phyloP scores from a whole-genome alignment of 441 rosid species.

The Bruguiera hainesii region DNA sequence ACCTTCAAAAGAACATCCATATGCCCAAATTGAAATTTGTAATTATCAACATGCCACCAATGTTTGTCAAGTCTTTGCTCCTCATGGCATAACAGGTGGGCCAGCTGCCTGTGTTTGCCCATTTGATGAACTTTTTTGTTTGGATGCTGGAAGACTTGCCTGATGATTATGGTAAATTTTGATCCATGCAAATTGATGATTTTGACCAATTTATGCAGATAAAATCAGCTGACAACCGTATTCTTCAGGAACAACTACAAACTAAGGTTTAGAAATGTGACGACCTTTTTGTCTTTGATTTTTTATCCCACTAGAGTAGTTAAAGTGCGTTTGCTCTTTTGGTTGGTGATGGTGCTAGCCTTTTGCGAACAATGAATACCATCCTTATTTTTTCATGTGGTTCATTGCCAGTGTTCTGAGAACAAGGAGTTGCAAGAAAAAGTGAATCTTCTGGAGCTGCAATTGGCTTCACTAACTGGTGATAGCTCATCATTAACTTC shows the following conservation, averaged over 20 bases:
- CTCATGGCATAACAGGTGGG: neutral
- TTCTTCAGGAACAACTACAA: conserved; percentile 93
- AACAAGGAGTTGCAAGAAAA: conserved; percentile 76
- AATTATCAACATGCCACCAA: neutral
- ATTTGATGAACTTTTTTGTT: too few species aligned
- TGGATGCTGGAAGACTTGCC: too few species aligned
- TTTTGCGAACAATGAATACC: conserved; percentile 7
- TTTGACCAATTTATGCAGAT: conserved; percentile 50
- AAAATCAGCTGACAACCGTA: conserved; percentile 90
- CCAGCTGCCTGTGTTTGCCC: too few species aligned
- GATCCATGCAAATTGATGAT: conserved; percentile 21
- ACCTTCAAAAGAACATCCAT: neutral
- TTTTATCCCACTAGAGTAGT: neutral
- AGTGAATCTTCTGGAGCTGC: conserved; percentile 63
- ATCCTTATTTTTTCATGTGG: conserved; percentile 7
- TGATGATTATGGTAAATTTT: conserved; percentile 1
- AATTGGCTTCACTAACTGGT: conserved; percentile 41
- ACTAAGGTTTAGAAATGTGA: conserved; percentile 52
- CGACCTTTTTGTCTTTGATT: conserved; percentile 2
- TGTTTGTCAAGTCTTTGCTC: neutral
- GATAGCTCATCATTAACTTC: conserved; percentile 39
- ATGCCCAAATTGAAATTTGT: too few species aligned
- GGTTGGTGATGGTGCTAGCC: conserved; percentile 9
- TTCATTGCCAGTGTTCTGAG: conserved; percentile 61
- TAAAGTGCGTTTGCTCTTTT: conserved; percentile 2